A percentile compares a stretch with the other conserved stretches of the same genome.
phyloP scores from a whole-genome alignment of 352 stramenopile species.

The Pythium periplocum region DNA sequence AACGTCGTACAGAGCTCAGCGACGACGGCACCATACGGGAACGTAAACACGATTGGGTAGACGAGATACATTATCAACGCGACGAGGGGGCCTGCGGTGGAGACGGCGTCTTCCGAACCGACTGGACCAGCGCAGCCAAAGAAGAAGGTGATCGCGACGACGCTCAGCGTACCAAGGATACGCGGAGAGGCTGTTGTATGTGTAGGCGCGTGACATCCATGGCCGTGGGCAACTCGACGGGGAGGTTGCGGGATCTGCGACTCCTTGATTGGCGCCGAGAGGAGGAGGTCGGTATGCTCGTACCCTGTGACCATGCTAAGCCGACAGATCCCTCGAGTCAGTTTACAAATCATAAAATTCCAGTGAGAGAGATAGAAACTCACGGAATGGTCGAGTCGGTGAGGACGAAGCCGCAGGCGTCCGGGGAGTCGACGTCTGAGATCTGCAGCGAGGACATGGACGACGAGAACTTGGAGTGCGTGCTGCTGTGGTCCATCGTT shows the following conservation, averaged over 20 bases:
- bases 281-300: too few species aligned
- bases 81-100: conserved; percentile 44
- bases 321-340: too few species aligned
- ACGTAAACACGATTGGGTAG: conserved; percentile 55
- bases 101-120: conserved; percentile 51
- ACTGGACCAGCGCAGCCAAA: conserved; percentile 39
- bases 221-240: too few species aligned
- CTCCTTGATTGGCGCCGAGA: too few species aligned
- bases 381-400: neutral
- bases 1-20: conserved; percentile 67
- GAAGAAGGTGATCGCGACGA: conserved; percentile 52
- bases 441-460: neutral
- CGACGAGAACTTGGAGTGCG: conserved; percentile 6
- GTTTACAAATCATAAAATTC: too few species aligned
- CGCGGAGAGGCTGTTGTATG: neutral
- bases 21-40: conserved; percentile 53
- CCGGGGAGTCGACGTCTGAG: neutral
- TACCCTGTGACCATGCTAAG: too few species aligned
- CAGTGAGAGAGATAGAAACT: too few species aligned
- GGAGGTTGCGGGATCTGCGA: too few species aligned
- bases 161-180: conserved; percentile 28
- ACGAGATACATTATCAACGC: conserved; percentile 43
- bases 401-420: conserved; percentile 9
- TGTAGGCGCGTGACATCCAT: too few species aligned
- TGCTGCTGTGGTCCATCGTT: neutral